phyloP scores from a whole-genome alignment of 441 rosid genomes.

The Gossypium lobatum region DNA sequence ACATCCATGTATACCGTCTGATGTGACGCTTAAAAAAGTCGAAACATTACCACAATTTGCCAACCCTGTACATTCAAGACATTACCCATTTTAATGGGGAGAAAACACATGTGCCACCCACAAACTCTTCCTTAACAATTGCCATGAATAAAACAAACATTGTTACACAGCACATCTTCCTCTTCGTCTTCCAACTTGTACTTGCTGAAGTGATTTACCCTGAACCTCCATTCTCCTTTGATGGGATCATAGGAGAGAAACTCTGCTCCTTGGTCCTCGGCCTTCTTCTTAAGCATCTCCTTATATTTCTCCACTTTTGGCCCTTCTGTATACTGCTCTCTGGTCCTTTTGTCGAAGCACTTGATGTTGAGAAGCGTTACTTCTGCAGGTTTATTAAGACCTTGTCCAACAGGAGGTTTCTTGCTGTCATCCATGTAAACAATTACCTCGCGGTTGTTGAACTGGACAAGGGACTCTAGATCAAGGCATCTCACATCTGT shows the following conservation, averaged over 20 bases:
- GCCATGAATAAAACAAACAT: no score
- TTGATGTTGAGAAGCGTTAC: constrained; percentile 90
- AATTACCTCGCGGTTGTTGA: constrained; percentile 80
- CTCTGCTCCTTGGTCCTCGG: constrained; percentile 84
- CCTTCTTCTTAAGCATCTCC: constrained; percentile 85
- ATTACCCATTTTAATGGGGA: neutral
- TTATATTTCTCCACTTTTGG: constrained; percentile 59
- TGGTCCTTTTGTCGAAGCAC: constrained; percentile 75
- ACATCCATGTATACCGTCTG: neutral
- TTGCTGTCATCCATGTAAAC: constrained; percentile 94
- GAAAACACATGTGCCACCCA: constrained; percentile 5
- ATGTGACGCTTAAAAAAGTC: neutral
- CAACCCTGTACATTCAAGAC: constrained; percentile 19
- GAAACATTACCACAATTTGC: constrained; percentile 5
- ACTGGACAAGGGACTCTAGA: constrained; percentile 75
- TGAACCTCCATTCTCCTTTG: constrained; percentile 90
- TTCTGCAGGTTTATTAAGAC: constrained; percentile 88
- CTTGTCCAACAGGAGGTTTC: constrained; percentile 92
- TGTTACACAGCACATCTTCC: constrained; percentile 3
- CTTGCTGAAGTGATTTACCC: constrained; percentile 76
- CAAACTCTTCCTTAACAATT: neutral
- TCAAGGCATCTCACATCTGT: constrained; percentile 85
- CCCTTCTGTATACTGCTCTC: constrained; percentile 68
- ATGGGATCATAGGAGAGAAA: constrained; percentile 76
- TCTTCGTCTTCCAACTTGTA: constrained; percentile 54